Conservation (phyloP, 306 rosid species). For the Quercus mongolica region DNA sequence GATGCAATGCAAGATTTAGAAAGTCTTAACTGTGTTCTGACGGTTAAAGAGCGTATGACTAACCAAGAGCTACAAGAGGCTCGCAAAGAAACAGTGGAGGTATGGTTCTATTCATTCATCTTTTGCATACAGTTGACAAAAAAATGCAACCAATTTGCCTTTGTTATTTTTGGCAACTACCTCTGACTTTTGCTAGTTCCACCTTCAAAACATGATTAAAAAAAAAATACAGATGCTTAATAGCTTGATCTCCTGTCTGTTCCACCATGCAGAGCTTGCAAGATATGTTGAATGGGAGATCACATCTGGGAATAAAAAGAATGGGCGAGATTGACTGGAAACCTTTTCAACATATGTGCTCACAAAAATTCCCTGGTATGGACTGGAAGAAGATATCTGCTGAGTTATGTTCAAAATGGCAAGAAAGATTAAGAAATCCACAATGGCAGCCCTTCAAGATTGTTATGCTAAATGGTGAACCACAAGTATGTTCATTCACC, state of each 20-base stretch:
- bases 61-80: conserved; percentile 28
- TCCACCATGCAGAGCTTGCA: conserved; percentile 20
- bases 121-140: not conserved
- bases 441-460: conserved; percentile 31
- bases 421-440: conserved; percentile 24
- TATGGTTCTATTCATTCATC: conserved; percentile 1
- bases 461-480: conserved; percentile 11
- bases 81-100: conserved; percentile 26
- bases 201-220: not conserved
- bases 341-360: conserved; percentile 28
- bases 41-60: conserved; percentile 19
- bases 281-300: conserved; percentile 15
- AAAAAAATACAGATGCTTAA: not conserved
- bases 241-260: not conserved
- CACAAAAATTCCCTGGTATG: conserved; percentile 12
- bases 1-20: conserved; percentile 19
- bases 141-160: too few species aligned
- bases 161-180: not conserved
- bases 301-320: conserved; percentile 25
- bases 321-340: conserved; percentile 31
- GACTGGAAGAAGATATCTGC: conserved; percentile 25
- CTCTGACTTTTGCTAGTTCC: not conserved
- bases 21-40: conserved; percentile 1
- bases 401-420: conserved; percentile 28
- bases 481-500: conserved; percentile 12